Evolutionary conservation across 805 yeast genomes (phyloP), one percentile per base, ranked within the genome.

Genomic region (Saturnispora zaruensis): DNA sequence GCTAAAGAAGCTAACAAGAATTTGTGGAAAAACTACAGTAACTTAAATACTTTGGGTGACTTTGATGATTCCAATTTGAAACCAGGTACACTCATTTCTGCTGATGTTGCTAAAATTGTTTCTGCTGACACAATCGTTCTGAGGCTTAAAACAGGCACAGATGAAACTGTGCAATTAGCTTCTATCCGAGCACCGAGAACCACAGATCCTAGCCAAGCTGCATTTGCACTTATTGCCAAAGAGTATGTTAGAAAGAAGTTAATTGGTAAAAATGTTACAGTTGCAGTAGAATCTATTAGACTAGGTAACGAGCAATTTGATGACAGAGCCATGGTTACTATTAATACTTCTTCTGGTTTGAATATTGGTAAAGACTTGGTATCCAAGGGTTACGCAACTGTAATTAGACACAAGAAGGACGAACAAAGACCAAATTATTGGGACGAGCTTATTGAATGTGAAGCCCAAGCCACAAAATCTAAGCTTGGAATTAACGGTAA

Each of bases 181-280:
- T 84, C 93, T 1, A 59, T 86, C 41, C 75, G 95, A 55, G 84
- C 81, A 1, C 96, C 96, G 40, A 76, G 87, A 57, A 75, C 75
- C 48, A 66, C 72, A 40, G 93, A 85, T 56, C 61, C 79, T 30
- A 66, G 75, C 5, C 68, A 76, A 42, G 78, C 79, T 18, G 75
- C 81, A 0, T 77, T 78, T 61, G 81, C 77, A 20, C 73, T 78
- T 18, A 73, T 74, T 53, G 88, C 93, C n/a, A 77, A 77, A 54
- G 96, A 87, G 61, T 87, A 76, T 63, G 82, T 78, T 8, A 76
- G 96, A 60, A 75, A 77, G 50, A 75, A 75, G 54, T 70, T 75
- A 37, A 83, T 85, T 62, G 96, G 95, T 42, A 84, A 84, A 61
- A 71, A 73, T 44, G 87, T 83, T n/a, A 65, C 71, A 11, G 68